These are phyloP conservation scores for Chytriomyces confervae DNA, from an alignment of 192 early-diverging fungal species.

Conservation along the genomic window DNA sequence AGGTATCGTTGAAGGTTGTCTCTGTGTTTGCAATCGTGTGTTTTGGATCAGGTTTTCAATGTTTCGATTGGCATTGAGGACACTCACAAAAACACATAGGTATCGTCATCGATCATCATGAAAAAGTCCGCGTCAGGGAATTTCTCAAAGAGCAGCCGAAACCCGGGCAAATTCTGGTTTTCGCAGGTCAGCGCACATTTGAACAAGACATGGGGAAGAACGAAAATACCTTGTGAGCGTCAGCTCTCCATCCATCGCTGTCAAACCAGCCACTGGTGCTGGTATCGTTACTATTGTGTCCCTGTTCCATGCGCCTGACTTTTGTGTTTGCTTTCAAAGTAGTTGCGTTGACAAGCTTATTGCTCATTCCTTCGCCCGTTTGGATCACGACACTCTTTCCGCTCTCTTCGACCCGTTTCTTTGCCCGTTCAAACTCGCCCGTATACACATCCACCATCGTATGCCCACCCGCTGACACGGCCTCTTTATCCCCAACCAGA, in stretches of 20 bases:
- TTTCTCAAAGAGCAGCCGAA: constrained; percentile 47
- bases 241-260: constrained; percentile 19
- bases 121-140: constrained; percentile 66
- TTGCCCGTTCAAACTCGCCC: constrained; percentile 33
- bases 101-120: constrained; percentile 71
- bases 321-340: background rate
- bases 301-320: background rate
- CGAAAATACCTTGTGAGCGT: constrained; percentile 6
- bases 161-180: constrained; percentile 57
- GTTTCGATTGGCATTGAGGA: too few relatives aligned
- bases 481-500: constrained; percentile 53
- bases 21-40: background rate
- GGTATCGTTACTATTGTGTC: constrained; percentile 2
- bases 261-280: constrained; percentile 1
- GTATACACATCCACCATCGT: constrained; percentile 57
- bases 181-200: background rate
- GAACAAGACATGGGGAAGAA: background rate
- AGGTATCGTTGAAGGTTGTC: constrained; percentile 50
- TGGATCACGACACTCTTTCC: background rate
- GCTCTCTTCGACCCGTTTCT: constrained; percentile 4
- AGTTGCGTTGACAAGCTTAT: too few relatives aligned
- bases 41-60: too few relatives aligned
- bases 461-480: constrained; percentile 27
- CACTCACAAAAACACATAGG: constrained; percentile 58
- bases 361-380: background rate